Conservation (phyloP, 768 basidiomycete genomes). For the Suillus alpinus region DNA sequence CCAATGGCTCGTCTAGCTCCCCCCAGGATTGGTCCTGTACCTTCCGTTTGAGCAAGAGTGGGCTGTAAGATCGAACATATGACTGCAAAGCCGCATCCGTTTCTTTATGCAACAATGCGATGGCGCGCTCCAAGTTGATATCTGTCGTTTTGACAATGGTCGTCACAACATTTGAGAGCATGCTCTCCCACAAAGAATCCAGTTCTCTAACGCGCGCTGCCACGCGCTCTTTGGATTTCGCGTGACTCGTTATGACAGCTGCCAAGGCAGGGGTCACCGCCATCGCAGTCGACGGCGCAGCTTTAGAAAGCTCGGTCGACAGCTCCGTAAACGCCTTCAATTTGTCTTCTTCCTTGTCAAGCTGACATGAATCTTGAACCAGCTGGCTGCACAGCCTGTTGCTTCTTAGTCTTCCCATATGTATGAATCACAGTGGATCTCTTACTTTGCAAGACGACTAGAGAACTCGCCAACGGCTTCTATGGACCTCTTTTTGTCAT, state of each 20-base stretch:
- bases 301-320: conserved; percentile 44
- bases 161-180: conserved; percentile 39
- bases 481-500: background rate
- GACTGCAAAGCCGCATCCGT: conserved; percentile 21
- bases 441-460: conserved; percentile 36
- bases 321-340: conserved; percentile 48
- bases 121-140: conserved; percentile 27
- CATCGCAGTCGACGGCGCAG: conserved; percentile 40
- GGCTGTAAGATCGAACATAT: conserved; percentile 13
- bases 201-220: conserved; percentile 39
- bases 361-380: conserved; percentile 40
- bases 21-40: background rate
- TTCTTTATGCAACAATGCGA: conserved; percentile 33
- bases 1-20: background rate
- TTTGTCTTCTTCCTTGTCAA: conserved; percentile 46
- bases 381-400: conserved; percentile 45
- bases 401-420: conserved; percentile 11
- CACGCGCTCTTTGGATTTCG: conserved; percentile 40
- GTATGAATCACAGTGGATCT: conserved; percentile 10
- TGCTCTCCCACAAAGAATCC: conserved; percentile 44
- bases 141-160: conserved; percentile 41
- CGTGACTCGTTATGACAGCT: conserved; percentile 41
- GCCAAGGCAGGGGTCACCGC: conserved; percentile 46
- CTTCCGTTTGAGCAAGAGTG: conserved; percentile 10
- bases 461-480: conserved; percentile 33